Conservation (phyloP, 306 rosid genomes). For the Senna siamea region DNA sequence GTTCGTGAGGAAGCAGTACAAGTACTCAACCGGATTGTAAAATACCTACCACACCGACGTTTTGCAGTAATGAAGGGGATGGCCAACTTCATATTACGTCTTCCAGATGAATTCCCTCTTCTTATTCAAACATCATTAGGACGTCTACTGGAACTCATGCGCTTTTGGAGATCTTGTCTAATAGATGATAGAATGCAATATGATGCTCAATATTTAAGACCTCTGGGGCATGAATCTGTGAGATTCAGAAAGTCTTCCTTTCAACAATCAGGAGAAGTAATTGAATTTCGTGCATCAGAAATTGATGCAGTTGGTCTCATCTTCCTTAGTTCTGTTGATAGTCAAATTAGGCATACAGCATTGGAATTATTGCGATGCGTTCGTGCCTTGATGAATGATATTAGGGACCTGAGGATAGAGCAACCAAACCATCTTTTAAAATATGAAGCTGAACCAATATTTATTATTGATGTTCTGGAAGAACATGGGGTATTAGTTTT, state of each 20-base stretch:
- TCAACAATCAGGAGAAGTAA: conserved; percentile 70
- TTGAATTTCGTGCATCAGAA: conserved; percentile 91
- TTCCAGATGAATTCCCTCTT: conserved; percentile 99
- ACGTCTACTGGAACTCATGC: conserved; percentile 96
- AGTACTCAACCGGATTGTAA: conserved; percentile 92
- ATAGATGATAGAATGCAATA: conserved; percentile 78
- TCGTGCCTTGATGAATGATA: conserved; percentile 94
- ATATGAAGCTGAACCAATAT: conserved; percentile 94
- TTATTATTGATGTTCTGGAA: conserved; percentile 92
- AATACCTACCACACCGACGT: conserved; percentile 91
- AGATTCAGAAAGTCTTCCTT: conserved; percentile 77
- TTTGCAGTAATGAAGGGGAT: conserved; percentile 98
- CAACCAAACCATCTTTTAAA: conserved; percentile 68
- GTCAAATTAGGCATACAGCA: conserved; percentile 96
- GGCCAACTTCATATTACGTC: conserved; percentile 89
- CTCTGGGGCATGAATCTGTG: conserved; percentile 58
- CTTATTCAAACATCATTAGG: conserved; percentile 96
- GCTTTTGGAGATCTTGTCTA: conserved; percentile 97
- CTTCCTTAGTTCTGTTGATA: conserved; percentile 96
- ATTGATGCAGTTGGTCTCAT: conserved; percentile 98
- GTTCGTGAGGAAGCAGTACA: conserved; percentile 99
- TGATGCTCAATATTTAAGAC: conserved; percentile 59
- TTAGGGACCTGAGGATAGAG: conserved; percentile 67
- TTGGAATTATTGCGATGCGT: conserved; percentile 93
- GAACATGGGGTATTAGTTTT: conserved; percentile 87